These are phyloP conservation scores for Spirogloea muscicola DNA, from an alignment of 139 green algal genomes.

Conservation along the genomic window DNA sequence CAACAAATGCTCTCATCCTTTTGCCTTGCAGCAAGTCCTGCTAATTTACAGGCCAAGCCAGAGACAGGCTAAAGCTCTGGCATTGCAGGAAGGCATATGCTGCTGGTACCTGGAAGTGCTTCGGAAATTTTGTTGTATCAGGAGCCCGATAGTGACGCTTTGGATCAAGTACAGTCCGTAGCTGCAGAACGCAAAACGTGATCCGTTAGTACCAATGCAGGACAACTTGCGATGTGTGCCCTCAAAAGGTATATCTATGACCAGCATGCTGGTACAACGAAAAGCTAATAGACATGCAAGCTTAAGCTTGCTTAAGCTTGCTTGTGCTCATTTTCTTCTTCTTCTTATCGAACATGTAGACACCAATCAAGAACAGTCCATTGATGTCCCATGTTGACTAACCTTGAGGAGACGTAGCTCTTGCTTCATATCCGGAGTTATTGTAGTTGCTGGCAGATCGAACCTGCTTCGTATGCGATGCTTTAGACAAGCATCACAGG, in stretches of 20 bases:
- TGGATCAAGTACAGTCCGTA: constrained; percentile 74
- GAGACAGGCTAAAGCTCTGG: not conserved
- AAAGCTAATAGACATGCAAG: not conserved
- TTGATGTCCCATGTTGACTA: too few species aligned
- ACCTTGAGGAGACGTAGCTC: constrained; percentile 31
- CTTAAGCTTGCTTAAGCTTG: not conserved
- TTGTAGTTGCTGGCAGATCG: constrained; percentile 18
- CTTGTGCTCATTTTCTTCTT: not conserved
- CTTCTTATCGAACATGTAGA: not conserved
- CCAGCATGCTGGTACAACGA: not conserved
- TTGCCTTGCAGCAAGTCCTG: not conserved
- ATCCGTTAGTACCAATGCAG: too few species aligned
- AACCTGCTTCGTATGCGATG: constrained; percentile 8
- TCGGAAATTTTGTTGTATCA: constrained; percentile 62
- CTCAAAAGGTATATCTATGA: not conserved
- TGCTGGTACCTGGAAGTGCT: constrained; percentile 48
- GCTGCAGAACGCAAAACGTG: too few species aligned
- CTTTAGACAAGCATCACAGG: not conserved
- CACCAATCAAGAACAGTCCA: not conserved
- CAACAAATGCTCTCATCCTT: constrained; percentile 15
- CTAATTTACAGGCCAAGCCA: not conserved
- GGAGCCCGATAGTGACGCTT: constrained; percentile 82
- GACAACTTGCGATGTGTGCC: too few species aligned
- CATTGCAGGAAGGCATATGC: not conserved
- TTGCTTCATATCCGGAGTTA: constrained; percentile 38